A percentile compares a stretch with the other conserved stretches of the same genome.
Evolutionary conservation across 148 eudicot species (phyloP).

Genomic region (Persicaria maculosa): DNA sequence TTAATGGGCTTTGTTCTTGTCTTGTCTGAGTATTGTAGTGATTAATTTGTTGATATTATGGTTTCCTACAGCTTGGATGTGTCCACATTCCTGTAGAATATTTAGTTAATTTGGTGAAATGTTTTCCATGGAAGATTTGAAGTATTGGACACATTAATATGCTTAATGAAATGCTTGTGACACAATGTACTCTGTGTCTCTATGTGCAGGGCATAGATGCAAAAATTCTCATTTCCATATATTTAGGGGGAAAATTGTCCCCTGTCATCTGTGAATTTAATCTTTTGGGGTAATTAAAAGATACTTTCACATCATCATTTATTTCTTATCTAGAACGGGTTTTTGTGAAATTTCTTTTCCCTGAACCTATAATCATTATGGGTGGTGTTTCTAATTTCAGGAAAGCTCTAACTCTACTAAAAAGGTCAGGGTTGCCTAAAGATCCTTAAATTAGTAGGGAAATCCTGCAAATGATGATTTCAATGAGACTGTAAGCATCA

Average conservation of each 20-base stretch:
- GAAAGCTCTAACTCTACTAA: conserved; percentile 70
- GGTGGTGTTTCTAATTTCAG: conserved; percentile 29
- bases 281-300: too few relatives aligned
- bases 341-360: background rate
- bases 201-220: too few relatives aligned
- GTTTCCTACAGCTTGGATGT: background rate
- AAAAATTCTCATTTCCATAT: too few relatives aligned
- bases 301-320: too few relatives aligned
- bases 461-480: conserved; percentile 36
- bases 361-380: conserved; percentile 5
- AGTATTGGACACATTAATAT: background rate
- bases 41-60: background rate
- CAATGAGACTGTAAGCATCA: conserved; percentile 74
- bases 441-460: conserved; percentile 60
- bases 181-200: conserved; percentile 63
- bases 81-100: background rate
- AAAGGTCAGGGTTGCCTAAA: conserved; percentile 65
- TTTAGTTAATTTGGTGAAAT: background rate
- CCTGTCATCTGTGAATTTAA: too few relatives aligned
- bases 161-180: background rate
- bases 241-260: too few relatives aligned
- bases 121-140: background rate
- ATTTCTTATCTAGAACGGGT: conserved; percentile 5
- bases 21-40: background rate
- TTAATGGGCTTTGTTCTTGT: background rate